Percentiles rank a stretch among this genome's conserved stretches.
phyloP scores from a whole-genome alignment of 257 asterid genomes.

The Paraleonurus japonicus region DNA sequence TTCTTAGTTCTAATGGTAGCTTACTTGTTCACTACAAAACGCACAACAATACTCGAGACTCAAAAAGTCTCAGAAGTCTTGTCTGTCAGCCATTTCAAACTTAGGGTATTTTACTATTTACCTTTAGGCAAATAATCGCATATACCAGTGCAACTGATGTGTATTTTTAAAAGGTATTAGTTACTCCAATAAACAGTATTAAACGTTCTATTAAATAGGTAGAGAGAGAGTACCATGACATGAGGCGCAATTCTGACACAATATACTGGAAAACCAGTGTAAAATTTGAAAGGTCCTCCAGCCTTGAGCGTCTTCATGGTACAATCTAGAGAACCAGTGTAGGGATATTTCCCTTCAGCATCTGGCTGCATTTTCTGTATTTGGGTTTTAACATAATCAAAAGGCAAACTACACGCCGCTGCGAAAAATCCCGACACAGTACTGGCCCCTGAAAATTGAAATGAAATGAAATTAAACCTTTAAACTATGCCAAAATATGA shows the following conservation, averaged over 20 bases:
- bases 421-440: slow-evolving; percentile 88
- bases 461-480: not conserved
- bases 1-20: not conserved
- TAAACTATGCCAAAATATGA: not conserved
- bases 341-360: slow-evolving; percentile 81
- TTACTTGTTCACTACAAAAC: not conserved
- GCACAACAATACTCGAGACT: not conserved
- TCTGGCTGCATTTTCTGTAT: slow-evolving; percentile 99
- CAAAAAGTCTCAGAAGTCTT: not conserved
- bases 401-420: slow-evolving; percentile 97
- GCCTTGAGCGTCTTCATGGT: slow-evolving; percentile 75
- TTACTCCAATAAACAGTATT: too few relatives aligned
- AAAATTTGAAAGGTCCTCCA: slow-evolving; percentile 93
- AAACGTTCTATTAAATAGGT: not conserved
- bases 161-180: too few relatives aligned
- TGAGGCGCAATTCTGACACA: slow-evolving; percentile 98
- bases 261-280: slow-evolving; percentile 96
- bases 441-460: slow-evolving; percentile 97
- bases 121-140: too few relatives aligned
- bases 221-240: slow-evolving; percentile 76
- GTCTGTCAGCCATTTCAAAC: not conserved
- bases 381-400: slow-evolving; percentile 93
- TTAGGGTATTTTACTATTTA: too few relatives aligned
- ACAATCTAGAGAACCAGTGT: slow-evolving; percentile 92
- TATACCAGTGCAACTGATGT: too few relatives aligned